Percentiles rank a stretch among this genome's conserved stretches.
Evolutionary conservation across 2,329 filamentous ascomycete species (phyloP).

Genomic region (Apiospora hydei): DNA sequence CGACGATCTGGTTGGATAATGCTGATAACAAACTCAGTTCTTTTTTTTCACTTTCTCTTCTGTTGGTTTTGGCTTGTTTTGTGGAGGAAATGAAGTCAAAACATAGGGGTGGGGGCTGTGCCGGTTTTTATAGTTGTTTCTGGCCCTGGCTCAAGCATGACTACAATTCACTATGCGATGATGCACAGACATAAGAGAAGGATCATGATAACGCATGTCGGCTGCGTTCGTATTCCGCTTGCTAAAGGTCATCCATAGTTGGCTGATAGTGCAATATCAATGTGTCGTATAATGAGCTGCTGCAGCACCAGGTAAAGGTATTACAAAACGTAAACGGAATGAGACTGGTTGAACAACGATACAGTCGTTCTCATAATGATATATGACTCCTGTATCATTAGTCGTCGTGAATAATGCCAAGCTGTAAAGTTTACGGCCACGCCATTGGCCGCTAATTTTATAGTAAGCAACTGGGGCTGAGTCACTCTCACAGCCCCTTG

Average conservation of each 20-base stretch:
- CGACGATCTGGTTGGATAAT: not conserved
- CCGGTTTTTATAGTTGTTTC: not conserved
- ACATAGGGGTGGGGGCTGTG: not conserved
- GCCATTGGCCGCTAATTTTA: not conserved
- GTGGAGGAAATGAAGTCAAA: too few relatives aligned
- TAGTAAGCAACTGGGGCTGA: slow-evolving; percentile 17
- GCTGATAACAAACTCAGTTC: not conserved
- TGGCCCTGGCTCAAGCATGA: not conserved
- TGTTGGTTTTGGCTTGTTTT: not conserved
- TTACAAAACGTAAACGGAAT: not conserved
- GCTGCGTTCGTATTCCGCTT: not conserved
- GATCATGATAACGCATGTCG: not conserved
- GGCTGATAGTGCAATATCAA: not conserved
- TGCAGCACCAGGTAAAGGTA: not conserved
- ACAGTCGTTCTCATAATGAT: not conserved
- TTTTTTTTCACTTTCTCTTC: not conserved
- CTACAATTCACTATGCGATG: not conserved
- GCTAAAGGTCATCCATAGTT: not conserved
- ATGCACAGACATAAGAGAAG: not conserved
- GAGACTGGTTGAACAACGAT: not conserved
- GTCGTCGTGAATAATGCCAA: not conserved
- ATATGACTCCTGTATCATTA: not conserved
- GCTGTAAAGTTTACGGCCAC: not conserved
- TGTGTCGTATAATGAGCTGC: not conserved
- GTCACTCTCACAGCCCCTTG: not conserved